Evolutionary conservation across 2,329 filamentous ascomycete species (phyloP).

Genomic region (Mycocentrospora acerina): DNA sequence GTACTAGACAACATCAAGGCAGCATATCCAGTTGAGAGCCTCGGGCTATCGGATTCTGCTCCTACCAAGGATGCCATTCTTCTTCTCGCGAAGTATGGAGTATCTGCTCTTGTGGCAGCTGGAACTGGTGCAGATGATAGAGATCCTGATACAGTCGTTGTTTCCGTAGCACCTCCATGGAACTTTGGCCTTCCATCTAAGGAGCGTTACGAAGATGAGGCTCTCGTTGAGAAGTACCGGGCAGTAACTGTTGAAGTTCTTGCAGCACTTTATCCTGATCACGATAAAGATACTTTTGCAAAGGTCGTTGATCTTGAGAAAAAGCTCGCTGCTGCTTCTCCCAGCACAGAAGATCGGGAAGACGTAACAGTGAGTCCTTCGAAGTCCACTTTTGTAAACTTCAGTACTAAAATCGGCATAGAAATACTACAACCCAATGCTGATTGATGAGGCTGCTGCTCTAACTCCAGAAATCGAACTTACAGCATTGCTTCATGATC

Average conservation of each 20-base stretch:
- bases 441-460: slow-evolving; percentile 56
- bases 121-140: slow-evolving; percentile 51
- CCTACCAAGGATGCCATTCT: slow-evolving; percentile 49
- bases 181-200: slow-evolving; percentile 47
- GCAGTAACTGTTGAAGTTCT: slow-evolving; percentile 26
- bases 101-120: slow-evolving; percentile 35
- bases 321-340: slow-evolving; percentile 61
- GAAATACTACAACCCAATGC: slow-evolving; percentile 67
- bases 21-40: slow-evolving; percentile 12
- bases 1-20: slow-evolving; percentile 55
- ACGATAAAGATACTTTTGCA: slow-evolving; percentile 39
- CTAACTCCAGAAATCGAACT: slow-evolving; percentile 61
- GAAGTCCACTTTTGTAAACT: too few relatives aligned
- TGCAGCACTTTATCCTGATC: slow-evolving; percentile 21
- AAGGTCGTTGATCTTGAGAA: slow-evolving; percentile 56
- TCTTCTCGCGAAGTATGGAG: slow-evolving; percentile 50
- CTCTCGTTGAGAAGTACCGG: slow-evolving; percentile 34
- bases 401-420: slow-evolving; percentile 1
- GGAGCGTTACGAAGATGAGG: slow-evolving; percentile 38
- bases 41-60: slow-evolving; percentile 4
- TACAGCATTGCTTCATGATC: slow-evolving; percentile 52
- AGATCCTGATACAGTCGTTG: slow-evolving; percentile 56
- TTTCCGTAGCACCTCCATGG: slow-evolving; percentile 52
- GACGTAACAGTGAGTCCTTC: slow-evolving; percentile 54
- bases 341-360: slow-evolving; percentile 58